Evolutionary conservation across 176 grass and related monocot species (phyloP).

Genomic region (Elaeis guineensis): DNA sequence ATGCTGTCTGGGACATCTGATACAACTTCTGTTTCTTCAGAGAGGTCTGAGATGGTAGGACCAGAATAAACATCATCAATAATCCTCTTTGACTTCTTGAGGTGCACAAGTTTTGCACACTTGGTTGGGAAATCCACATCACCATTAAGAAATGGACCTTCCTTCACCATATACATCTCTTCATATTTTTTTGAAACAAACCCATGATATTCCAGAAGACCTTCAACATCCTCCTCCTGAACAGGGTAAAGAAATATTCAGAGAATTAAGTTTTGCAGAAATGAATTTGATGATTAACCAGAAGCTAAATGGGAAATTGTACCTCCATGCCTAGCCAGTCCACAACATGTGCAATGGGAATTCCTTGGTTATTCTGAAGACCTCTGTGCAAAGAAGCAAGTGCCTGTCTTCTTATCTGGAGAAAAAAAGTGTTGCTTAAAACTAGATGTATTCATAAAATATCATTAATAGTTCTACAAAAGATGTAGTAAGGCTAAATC

Average conservation of each 20-base stretch:
- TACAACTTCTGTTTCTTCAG: conserved; percentile 16
- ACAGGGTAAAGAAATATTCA: not conserved
- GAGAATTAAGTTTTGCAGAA: not conserved
- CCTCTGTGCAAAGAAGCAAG: conserved; percentile 77
- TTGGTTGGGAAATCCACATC: conserved; percentile 56
- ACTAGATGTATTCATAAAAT: conserved; percentile 13
- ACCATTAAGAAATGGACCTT: conserved; percentile 64
- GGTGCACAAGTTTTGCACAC: conserved; percentile 59
- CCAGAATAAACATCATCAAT: conserved; percentile 51
- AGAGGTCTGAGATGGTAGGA: conserved; percentile 24
- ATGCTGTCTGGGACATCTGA: conserved; percentile 7
- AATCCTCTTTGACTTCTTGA: conserved; percentile 55
- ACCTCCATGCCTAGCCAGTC: conserved; percentile 87
- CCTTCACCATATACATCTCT: conserved; percentile 75
- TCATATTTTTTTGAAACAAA: conserved; percentile 74
- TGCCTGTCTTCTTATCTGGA: conserved; percentile 83
- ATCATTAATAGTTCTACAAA: too few relatives aligned
- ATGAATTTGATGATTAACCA: conserved; percentile 11
- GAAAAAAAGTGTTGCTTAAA: conserved; percentile 25
- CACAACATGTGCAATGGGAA: conserved; percentile 63
- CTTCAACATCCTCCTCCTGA: conserved; percentile 66
- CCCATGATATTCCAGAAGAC: conserved; percentile 70
- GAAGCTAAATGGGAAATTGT: conserved; percentile 21
- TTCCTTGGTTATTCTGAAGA: conserved; percentile 83
- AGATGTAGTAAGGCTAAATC: too few relatives aligned